These are phyloP conservation scores for Chaetomium sp. DNA, from an alignment of 2,329 filamentous ascomycete species.

Conservation along the genomic window DNA sequence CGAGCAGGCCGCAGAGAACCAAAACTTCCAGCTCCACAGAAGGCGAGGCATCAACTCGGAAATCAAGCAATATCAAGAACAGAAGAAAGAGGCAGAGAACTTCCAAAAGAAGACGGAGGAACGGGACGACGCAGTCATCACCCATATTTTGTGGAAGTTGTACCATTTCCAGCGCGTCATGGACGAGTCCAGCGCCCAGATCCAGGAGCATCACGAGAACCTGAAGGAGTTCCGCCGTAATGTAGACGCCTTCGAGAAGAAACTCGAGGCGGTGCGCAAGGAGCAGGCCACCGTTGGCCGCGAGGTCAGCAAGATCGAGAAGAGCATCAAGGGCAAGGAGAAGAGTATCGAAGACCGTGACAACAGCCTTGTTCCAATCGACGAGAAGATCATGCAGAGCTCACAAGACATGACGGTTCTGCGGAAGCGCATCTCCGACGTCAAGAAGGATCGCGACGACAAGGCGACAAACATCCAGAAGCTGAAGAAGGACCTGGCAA, in stretches of 20 bases:
- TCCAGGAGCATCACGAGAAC: constrained; percentile 91
- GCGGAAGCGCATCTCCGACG: constrained; percentile 66
- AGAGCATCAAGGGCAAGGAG: constrained; percentile 81
- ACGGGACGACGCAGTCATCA: constrained; percentile 86
- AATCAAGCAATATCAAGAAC: constrained; percentile 96
- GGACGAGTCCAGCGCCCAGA: constrained; percentile 86
- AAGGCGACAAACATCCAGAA: constrained; percentile 71
- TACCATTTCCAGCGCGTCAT: constrained; percentile 94
- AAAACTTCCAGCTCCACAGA: constrained; percentile 83
- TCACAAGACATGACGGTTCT: constrained; percentile 69
- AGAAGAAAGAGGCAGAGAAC: constrained; percentile 92
- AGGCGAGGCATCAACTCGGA: constrained; percentile 95
- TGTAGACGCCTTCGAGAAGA: constrained; percentile 79
- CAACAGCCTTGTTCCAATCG: constrained; percentile 82
- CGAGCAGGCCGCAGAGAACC: constrained; percentile 84
- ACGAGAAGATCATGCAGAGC: constrained; percentile 87
- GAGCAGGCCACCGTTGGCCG: constrained; percentile 78
- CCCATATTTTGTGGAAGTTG: constrained; percentile 93
- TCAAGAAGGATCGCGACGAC: constrained; percentile 74
- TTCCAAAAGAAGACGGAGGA: constrained; percentile 90
- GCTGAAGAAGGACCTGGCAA: constrained; percentile 76
- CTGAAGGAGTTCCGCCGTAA: constrained; percentile 89
- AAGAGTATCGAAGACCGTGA: constrained; percentile 84
- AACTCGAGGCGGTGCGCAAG: constrained; percentile 77
- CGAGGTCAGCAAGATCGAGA: constrained; percentile 80